A percentile compares a stretch with the other conserved stretches of the same genome.
These are phyloP conservation scores for Gracilaria vermiculophylla DNA, from an alignment of 23 red algal species.

Conservation along the genomic window DNA sequence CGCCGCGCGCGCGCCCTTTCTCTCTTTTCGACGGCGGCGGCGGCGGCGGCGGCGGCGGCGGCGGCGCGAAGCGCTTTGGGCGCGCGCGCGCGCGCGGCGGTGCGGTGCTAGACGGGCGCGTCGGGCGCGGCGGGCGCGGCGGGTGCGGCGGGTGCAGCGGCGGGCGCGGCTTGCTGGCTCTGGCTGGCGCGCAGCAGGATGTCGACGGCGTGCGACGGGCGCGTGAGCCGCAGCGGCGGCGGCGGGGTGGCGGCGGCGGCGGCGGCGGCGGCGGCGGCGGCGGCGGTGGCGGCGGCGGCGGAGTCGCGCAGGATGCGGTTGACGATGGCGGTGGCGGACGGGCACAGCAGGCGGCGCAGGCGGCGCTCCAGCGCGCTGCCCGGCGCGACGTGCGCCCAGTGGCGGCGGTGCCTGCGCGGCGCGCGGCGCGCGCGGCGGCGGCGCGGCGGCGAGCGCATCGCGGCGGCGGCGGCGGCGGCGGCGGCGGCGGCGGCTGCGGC, in stretches of 20 bases:
- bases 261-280: not conserved
- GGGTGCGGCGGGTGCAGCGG: not conserved
- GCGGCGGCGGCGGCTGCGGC: not conserved
- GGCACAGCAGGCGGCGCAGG: not conserved
- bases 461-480: not conserved
- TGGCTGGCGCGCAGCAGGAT: not conserved
- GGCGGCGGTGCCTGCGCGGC: not conserved
- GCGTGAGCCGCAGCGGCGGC: slow-evolving; percentile 1
- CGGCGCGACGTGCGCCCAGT: not conserved
- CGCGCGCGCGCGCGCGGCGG: too few species aligned
- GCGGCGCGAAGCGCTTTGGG: too few species aligned
- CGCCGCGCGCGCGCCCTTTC: too few species aligned
- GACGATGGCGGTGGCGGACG: not conserved
- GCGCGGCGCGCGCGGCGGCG: not conserved
- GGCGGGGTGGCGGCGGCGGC: not conserved
- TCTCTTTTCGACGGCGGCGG: too few species aligned
- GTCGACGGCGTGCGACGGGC: not conserved
- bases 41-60: too few species aligned
- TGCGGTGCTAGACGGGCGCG: too few species aligned
- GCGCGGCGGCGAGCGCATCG: not conserved
- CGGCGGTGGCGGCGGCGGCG: not conserved
- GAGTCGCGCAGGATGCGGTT: not conserved
- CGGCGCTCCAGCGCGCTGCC: slow-evolving; percentile 2
- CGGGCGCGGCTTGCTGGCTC: slow-evolving; percentile 1
- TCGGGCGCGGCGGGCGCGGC: not conserved